Base-by-base conservation (phyloP, 2,329 filamentous ascomycete species). In the Colletotrichum truncatum region DNA sequence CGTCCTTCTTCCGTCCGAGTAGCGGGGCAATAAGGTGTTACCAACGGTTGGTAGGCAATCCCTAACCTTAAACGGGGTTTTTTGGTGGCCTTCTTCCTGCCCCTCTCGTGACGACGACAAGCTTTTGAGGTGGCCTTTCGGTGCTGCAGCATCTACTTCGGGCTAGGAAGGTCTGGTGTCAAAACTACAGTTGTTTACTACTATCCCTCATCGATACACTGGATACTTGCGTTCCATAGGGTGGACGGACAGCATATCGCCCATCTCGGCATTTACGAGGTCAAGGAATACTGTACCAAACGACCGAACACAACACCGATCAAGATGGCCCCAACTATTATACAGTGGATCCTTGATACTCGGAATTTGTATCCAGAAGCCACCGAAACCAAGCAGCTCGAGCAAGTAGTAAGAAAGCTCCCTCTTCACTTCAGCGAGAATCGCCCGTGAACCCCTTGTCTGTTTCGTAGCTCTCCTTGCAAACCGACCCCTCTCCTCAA, bases 281-380 rank as follows among this genome's bases (percentile, higher is more conserved):
- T 43, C 45, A 26, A 48, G 38, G 25, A 46, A 39, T 25, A 39
- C 38, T n/a, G 26, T 43, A 60, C 46, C 25, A 56, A 66, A 52
- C 66, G 4, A 51, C 26, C 34, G 39, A 54, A 60, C 49, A 49
- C 28, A 48, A 49, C 48, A 36, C 41, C 46, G 48, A 48, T 62
- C 41, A 45, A 66, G 43, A 66, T 66, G 41, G 48, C 67, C 26
- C 76, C 79, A 2, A 73, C 77, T 48, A 77, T 89, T 53, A 78
- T 88, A 64, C 86, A 89, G 76, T 90, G 88, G 85, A 77, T 89
- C 59, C 76, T 91, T 36, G 88, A 91, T 75, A 90, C 88, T 4
- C 81, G 87, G 36, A 69, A 74, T 3, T 78, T 89, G 54, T 91
- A 86, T 85, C 82, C 85, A n/a, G 76, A 76, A 58, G 85, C 81